A percentile compares a stretch with the other conserved stretches of the same genome.
These are phyloP conservation scores for Amylocystis lapponica DNA, from an alignment of 768 basidiomycete species.

Conservation along the genomic window DNA sequence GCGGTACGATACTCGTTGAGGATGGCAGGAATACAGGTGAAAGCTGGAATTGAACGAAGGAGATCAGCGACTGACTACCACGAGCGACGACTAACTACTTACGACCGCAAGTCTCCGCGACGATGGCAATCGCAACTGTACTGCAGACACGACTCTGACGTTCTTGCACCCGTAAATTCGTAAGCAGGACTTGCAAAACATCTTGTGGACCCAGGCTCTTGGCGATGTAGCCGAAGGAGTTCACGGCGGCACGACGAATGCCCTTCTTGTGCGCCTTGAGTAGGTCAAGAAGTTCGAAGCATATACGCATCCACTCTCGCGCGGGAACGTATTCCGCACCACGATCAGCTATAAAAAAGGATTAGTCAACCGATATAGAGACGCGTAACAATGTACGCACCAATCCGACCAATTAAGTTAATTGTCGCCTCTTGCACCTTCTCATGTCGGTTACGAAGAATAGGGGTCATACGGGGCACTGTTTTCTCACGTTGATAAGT, in stretches of 20 bases:
- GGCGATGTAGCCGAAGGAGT: slow-evolving; percentile 99
- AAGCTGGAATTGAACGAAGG: slow-evolving; percentile 42
- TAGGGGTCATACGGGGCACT: slow-evolving; percentile 99
- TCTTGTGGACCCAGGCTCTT: slow-evolving; percentile 99
- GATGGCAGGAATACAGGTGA: slow-evolving; percentile 98
- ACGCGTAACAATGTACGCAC: slow-evolving; percentile 26
- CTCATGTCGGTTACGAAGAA: slow-evolving; percentile 96
- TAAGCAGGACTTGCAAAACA: slow-evolving; percentile 90
- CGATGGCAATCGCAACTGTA: slow-evolving; percentile 96
- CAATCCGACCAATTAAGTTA: slow-evolving; percentile 97
- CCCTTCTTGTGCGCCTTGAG: slow-evolving; percentile 99
- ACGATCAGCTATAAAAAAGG: slow-evolving; percentile 70
- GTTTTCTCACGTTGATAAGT: slow-evolving; percentile 1
- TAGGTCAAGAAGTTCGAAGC: slow-evolving; percentile 94
- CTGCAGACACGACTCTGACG: slow-evolving; percentile 98
- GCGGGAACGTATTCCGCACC: slow-evolving; percentile 98
- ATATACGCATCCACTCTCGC: slow-evolving; percentile 99
- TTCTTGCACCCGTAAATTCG: slow-evolving; percentile 96
- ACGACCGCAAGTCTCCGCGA: slow-evolving; percentile 88
- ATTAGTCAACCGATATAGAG: neutral
- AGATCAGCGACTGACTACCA: neutral
- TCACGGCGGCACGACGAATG: slow-evolving; percentile 97
- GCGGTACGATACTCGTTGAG: slow-evolving; percentile 98
- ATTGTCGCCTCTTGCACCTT: slow-evolving; percentile 99
- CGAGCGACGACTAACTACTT: slow-evolving; percentile 15